phyloP scores from a whole-genome alignment of 805 yeast species.

The Zygosaccharomyces bailii region DNA sequence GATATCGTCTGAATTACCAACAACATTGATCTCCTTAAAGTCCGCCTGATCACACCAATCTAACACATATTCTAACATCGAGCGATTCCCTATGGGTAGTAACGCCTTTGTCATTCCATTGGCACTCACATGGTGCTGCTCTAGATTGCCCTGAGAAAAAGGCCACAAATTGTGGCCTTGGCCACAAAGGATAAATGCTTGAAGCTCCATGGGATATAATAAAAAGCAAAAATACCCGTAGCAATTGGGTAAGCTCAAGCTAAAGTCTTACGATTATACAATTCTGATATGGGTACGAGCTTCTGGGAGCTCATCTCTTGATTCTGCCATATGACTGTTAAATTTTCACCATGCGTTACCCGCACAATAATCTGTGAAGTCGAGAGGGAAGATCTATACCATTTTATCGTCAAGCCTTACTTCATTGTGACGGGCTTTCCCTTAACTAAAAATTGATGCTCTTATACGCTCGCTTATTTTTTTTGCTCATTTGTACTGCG shows the following conservation, averaged over 20 bases:
- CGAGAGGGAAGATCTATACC: no score
- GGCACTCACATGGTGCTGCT: conserved; percentile 28
- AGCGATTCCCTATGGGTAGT: conserved; percentile 83
- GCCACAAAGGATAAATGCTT: conserved; percentile 88
- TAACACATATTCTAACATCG: conserved; percentile 81
- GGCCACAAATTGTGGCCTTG: conserved; percentile 73
- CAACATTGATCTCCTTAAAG: conserved; percentile 65
- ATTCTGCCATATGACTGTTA: background rate
- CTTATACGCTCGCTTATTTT: no score
- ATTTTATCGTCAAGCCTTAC: no score
- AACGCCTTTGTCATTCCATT: conserved; percentile 79
- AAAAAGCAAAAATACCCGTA: background rate
- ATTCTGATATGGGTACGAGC: no score
- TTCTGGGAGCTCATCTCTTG: background rate
- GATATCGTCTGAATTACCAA: conserved; percentile 48
- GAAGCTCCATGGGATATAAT: conserved; percentile 70
- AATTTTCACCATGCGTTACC: background rate
- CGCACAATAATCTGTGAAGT: background rate
- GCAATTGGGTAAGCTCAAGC: background rate
- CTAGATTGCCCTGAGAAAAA: conserved; percentile 46
- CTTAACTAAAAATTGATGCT: no score
- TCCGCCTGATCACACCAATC: conserved; percentile 92
- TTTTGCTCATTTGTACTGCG: no score
- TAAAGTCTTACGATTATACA: background rate
- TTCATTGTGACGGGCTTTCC: no score